phyloP scores from a whole-genome alignment of 2,329 filamentous ascomycete genomes.

The Cryphonectria japonica region DNA sequence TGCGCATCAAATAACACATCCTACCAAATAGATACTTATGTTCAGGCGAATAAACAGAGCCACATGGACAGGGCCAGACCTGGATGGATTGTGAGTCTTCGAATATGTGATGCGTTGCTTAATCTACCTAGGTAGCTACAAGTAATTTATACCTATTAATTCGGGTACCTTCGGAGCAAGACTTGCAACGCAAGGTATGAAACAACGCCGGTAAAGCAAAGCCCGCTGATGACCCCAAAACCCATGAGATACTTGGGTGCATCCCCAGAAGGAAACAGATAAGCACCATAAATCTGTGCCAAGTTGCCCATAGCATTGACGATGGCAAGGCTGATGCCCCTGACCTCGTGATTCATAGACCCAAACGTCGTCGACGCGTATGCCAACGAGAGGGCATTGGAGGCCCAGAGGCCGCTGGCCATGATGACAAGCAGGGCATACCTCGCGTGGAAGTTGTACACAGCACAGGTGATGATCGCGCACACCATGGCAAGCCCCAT shows the following conservation, averaged over 20 bases:
- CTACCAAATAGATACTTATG: no score
- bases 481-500: slow-evolving; percentile 46
- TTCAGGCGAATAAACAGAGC: background rate
- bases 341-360: slow-evolving; percentile 50
- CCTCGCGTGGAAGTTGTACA: slow-evolving; percentile 56
- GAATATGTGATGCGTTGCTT: background rate
- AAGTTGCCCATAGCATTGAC: slow-evolving; percentile 59
- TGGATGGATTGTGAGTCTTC: background rate
- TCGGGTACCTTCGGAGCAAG: slow-evolving; percentile 10
- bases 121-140: background rate
- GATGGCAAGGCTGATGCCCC: slow-evolving; percentile 56
- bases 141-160: background rate
- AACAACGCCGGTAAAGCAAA: slow-evolving; percentile 30
- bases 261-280: slow-evolving; percentile 37
- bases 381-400: slow-evolving; percentile 54
- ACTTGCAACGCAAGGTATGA: slow-evolving; percentile 26
- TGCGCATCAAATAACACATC: no score
- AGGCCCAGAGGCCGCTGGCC: slow-evolving; percentile 57
- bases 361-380: slow-evolving; percentile 57
- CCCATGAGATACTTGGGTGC: slow-evolving; percentile 32
- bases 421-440: slow-evolving; percentile 60
- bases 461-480: slow-evolving; percentile 45
- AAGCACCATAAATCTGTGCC: slow-evolving; percentile 57
- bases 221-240: slow-evolving; percentile 31
- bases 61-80: no score